Conservation (phyloP, 2,329 filamentous ascomycete species). For the Dothideomycetes sp. region DNA sequence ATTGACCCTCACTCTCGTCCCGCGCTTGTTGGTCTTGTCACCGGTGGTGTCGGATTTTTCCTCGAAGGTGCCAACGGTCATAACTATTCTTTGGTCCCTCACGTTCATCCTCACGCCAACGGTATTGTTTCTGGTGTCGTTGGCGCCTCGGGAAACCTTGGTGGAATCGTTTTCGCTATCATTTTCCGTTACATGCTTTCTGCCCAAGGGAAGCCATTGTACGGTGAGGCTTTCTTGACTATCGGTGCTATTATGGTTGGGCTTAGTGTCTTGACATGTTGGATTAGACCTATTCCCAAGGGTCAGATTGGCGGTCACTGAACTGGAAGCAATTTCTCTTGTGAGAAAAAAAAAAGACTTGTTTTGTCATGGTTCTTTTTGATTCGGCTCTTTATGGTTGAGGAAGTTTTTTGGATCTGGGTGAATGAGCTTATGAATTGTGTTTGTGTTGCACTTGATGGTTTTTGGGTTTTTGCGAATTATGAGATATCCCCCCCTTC, state of each 20-base stretch:
- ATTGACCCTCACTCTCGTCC: constrained; percentile 51
- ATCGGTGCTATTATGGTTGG: constrained; percentile 67
- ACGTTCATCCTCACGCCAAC: constrained; percentile 76
- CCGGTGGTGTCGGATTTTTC: constrained; percentile 70
- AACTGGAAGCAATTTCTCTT: not conserved
- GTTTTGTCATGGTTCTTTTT: too few relatives aligned
- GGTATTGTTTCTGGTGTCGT: constrained; percentile 69
- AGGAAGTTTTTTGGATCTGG: too few relatives aligned
- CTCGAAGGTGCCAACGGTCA: constrained; percentile 77
- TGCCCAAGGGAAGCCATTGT: constrained; percentile 44
- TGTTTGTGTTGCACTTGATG: too few relatives aligned
- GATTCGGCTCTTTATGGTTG: too few relatives aligned
- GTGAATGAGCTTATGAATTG: too few relatives aligned
- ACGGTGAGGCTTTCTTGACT: constrained; percentile 67
- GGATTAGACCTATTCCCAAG: constrained; percentile 52
- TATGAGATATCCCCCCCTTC: too few relatives aligned
- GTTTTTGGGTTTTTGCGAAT: too few relatives aligned
- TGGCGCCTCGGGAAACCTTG: constrained; percentile 73
- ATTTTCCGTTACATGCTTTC: constrained; percentile 58
- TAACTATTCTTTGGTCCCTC: constrained; percentile 78
- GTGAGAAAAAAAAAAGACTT: too few relatives aligned
- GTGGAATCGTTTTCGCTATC: constrained; percentile 75
- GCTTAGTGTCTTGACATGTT: constrained; percentile 56
- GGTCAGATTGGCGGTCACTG: constrained; percentile 41
- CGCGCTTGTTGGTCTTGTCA: constrained; percentile 68